Evolutionary conservation across 768 basidiomycete genomes (phyloP), one percentile per base, ranked within the genome.

Genomic region (Sutorius australiensis): DNA sequence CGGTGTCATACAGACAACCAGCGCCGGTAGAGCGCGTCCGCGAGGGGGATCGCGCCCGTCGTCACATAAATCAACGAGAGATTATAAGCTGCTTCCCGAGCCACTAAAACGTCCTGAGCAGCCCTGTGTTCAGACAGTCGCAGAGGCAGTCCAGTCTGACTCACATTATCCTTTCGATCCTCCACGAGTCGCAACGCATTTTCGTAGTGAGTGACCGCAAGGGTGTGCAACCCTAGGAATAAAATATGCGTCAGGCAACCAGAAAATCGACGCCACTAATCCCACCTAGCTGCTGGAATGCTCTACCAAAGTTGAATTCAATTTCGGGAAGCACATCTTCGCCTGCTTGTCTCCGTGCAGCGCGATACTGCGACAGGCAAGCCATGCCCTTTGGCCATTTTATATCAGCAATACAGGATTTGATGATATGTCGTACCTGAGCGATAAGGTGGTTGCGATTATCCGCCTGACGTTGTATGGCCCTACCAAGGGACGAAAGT

Each of bases 381-480:
- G 89, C 90, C 76, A 95, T 79, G 0, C 80, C 89, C 88, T 93
- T 58, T 10, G 12, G n/a, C n/a, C 30, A 24, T 3, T 5, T 42
- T 6, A 32, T 38, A 10, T 51, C 21, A 61, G 48, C 12, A 13
- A 6, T 6, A 11, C 24, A 28, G 7, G 36, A 17, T 28, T 27
- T 9, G 12, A 13, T 14, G n/a, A 6, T 10, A 13, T 28, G 3
- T 16, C 34, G 17, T 48, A 48, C 46, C 36, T 37, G 36, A 37
- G 46, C 34, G 34, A 98, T 80, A 53, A 93, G 79, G 67, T 95
- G 90, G 63, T 97, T 89, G 37, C 94, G 74, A 66, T 99, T 98
- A 71, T 98, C 95, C 13, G 87, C 85, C 67, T 98, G 95, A 17
- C 95, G 80, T 58, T 95, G 91, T 86, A 92, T 92, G 0, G 93